Conservation (phyloP, 192 early-diverging fungal genomes). For the Dissophora ornata region DNA sequence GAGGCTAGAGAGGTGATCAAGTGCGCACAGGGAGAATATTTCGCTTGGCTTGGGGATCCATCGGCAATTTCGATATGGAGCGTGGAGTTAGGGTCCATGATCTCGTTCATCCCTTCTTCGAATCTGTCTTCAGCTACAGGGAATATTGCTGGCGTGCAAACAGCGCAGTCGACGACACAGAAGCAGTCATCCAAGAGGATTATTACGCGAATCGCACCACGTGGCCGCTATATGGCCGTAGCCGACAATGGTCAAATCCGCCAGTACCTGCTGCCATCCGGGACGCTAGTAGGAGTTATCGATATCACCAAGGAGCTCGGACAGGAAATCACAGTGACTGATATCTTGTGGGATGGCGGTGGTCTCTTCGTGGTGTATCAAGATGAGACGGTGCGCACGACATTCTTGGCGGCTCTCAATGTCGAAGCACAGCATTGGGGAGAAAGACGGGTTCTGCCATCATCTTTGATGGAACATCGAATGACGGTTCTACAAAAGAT, state of each 20-base stretch:
- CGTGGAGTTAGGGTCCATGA: not conserved
- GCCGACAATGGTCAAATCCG: not conserved
- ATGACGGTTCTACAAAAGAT: not conserved
- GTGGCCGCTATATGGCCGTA: constrained; percentile 1
- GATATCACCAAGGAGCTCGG: not conserved
- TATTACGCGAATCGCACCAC: not conserved
- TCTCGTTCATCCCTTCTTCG: not conserved
- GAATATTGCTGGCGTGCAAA: not conserved
- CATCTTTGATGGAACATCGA: not conserved
- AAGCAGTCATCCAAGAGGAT: not conserved
- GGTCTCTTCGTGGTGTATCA: not conserved
- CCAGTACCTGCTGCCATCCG: not conserved
- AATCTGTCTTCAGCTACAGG: not conserved
- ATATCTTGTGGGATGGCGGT: not conserved
- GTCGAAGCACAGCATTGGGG: not conserved
- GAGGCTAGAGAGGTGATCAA: not conserved
- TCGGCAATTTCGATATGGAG: not conserved
- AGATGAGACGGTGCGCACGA: not conserved
- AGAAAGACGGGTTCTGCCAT: not conserved
- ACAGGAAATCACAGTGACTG: not conserved
- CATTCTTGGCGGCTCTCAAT: not conserved
- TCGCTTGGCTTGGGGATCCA: not conserved
- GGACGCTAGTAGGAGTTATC: not conserved
- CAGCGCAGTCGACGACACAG: too few relatives aligned
- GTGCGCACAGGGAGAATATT: not conserved